Evolutionary conservation across 352 stramenopile species (phyloP), one percentile per base, ranked within the genome.

Genomic region (Phytophthora pini): DNA sequence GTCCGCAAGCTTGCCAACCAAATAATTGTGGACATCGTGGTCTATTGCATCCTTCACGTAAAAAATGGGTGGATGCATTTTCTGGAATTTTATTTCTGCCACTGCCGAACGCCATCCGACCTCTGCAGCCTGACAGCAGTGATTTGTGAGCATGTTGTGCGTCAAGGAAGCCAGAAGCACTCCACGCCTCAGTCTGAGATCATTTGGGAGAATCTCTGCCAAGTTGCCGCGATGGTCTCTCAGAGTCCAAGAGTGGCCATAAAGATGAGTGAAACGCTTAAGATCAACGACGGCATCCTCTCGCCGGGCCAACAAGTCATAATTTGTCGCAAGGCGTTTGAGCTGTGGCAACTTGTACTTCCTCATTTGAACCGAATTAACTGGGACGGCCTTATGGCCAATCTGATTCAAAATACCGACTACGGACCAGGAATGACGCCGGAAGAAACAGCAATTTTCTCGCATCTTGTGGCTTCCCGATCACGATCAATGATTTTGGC

Each of bases 51-150:
- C 5, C 57, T 93, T 15, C 62, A 87, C 31, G 85, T 93, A 27
- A 82, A 76, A 43, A 92, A 91, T 36, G 88, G 88, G 1, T 95
- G 88, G 88, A 81, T 93, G 61, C 77, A 93, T 61, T 81, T 93
- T 26, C 56, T 93, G 31, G 87, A 95, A 52, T 80, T 91, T 61
- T 89, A 88, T 65, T 95, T 92, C 56, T 86, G 65, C 39, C 69
- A 89, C 24, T 80, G 65, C 12, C 58, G 65, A 15, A 56, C 68
- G 20, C 69, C 82, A 13, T 76, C 73, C 8, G 69, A 88, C 34
- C 61, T 92, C 32, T 83, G 73, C 38, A 72, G 45, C 24, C 46
- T 91, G 34, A 66, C 62, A 20, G 63, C 67, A 7, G 40, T 76
- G 1, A 80, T 91, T 26, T 79, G 77, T 17, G 77, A 91, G 9